These are phyloP conservation scores for Ricinus communis DNA, from an alignment of 345 rosid species.

Conservation along the genomic window DNA sequence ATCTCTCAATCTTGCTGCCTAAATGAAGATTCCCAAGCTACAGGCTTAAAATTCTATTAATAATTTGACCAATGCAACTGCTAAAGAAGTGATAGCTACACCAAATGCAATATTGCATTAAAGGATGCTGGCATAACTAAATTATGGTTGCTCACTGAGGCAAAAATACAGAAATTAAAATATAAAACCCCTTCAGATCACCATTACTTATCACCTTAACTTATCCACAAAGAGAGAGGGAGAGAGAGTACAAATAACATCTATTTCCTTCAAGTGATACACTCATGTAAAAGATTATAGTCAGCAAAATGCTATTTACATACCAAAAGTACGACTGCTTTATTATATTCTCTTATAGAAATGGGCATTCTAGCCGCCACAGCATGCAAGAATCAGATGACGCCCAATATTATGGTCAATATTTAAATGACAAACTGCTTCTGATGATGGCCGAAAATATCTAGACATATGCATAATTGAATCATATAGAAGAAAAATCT, in stretches of 20 bases:
- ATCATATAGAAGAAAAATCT: not conserved
- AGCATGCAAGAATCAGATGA: not conserved
- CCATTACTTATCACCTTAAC: no score
- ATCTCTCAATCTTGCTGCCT: not conserved
- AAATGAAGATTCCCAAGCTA: not conserved
- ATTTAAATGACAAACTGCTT: not conserved
- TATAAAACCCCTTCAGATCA: not conserved
- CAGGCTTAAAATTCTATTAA: not conserved
- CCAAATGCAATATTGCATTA: not conserved
- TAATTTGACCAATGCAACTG: not conserved
- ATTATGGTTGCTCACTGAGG: not conserved
- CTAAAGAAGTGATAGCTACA: not conserved
- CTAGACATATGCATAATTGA: not conserved
- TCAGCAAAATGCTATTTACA: not conserved
- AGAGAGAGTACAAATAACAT: not conserved
- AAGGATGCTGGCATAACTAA: not conserved
- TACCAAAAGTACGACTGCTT: not conserved
- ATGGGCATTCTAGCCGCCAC: not conserved
- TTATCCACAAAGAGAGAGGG: not conserved
- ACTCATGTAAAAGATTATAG: not conserved
- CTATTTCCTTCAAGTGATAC: not conserved
- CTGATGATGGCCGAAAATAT: not conserved
- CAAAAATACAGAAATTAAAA: not conserved
- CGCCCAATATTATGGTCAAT: not conserved
- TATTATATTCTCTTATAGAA: not conserved